Conservation (phyloP, 495 filamentous ascomycete species). For the Trichoderma parareesei region DNA sequence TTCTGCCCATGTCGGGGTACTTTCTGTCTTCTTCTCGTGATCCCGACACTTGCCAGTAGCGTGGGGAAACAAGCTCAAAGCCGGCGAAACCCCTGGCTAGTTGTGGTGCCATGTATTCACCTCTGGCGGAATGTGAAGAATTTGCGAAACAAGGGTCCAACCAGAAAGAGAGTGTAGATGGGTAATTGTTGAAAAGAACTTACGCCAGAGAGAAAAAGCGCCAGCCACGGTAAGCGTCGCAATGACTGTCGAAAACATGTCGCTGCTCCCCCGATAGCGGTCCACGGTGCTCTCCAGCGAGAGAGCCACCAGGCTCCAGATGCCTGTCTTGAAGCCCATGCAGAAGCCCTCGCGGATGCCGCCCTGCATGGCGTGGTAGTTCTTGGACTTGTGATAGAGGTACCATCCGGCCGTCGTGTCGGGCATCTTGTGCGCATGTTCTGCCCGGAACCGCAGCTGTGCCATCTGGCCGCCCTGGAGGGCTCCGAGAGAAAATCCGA, state of each 20-base stretch:
- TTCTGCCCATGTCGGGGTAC: neutral
- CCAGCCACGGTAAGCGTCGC: slow-evolving; percentile 78
- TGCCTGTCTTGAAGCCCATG: slow-evolving; percentile 61
- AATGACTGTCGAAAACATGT: slow-evolving; percentile 66
- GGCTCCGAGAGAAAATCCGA: slow-evolving; percentile 62
- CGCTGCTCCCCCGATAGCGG: slow-evolving; percentile 56
- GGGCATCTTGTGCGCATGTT: slow-evolving; percentile 90
- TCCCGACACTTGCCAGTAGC: slow-evolving; percentile 5
- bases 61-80: neutral
- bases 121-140: neutral
- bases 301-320: slow-evolving; percentile 62
- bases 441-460: slow-evolving; percentile 77
- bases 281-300: slow-evolving; percentile 80
- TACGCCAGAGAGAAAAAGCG: slow-evolving; percentile 80
- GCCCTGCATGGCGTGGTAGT: slow-evolving; percentile 70
- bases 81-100: slow-evolving; percentile 1
- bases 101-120: neutral
- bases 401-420: slow-evolving; percentile 80
- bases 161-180: neutral
- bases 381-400: slow-evolving; percentile 95
- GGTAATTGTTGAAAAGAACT: slow-evolving; percentile 21
- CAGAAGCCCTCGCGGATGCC: slow-evolving; percentile 68
- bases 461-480: slow-evolving; percentile 64
- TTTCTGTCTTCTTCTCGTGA: neutral
- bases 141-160: neutral